These are phyloP conservation scores for Candida glucosophila DNA, from an alignment of 1,139 yeast species.

Conservation along the genomic window DNA sequence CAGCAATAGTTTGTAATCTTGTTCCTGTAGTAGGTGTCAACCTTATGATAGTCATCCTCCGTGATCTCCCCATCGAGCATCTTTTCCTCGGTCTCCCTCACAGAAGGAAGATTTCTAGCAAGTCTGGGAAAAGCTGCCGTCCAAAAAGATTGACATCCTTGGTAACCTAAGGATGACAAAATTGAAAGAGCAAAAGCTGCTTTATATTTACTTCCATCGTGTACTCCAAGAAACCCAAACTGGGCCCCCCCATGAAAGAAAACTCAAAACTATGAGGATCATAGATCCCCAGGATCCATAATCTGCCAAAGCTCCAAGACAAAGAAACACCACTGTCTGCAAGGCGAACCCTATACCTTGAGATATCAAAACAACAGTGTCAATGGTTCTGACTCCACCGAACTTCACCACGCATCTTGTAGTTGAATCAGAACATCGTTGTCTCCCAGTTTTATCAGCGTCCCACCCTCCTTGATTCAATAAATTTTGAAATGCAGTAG, in stretches of 20 bases:
- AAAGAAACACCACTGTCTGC: conserved; percentile 4
- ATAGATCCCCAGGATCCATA: conserved; percentile 4
- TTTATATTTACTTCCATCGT: conserved; percentile 4
- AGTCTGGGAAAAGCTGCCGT: conserved; percentile 5
- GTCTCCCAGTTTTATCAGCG: conserved; percentile 2
- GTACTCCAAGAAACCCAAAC: conserved; percentile 5
- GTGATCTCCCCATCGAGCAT: conserved; percentile 11
- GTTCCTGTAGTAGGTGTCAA: conserved; percentile 5
- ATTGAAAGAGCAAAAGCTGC: conserved; percentile 5
- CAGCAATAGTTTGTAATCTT: conserved; percentile 5
- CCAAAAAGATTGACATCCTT: conserved; percentile 6
- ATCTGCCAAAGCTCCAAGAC: conserved; percentile 5
- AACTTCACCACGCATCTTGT: conserved; percentile 3
- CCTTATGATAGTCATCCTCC: conserved; percentile 3
- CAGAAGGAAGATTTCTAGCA: conserved; percentile 51
- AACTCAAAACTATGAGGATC: conserved; percentile 4
- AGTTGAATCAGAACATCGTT: conserved; percentile 4
- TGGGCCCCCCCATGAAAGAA: conserved; percentile 5
- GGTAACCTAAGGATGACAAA: conserved; percentile 6
- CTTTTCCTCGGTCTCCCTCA: conserved; percentile 59
- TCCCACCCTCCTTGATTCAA: conserved; percentile 5
- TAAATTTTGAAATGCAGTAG: conserved; percentile 5
- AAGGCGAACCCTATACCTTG: conserved; percentile 5
- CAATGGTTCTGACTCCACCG: conserved; percentile 3
- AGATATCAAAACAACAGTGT: conserved; percentile 5